Evolutionary conservation across 202 grass and related monocot genomes (phyloP), one percentile per base, ranked within the genome.

Genomic region (Musa balbisiana): DNA sequence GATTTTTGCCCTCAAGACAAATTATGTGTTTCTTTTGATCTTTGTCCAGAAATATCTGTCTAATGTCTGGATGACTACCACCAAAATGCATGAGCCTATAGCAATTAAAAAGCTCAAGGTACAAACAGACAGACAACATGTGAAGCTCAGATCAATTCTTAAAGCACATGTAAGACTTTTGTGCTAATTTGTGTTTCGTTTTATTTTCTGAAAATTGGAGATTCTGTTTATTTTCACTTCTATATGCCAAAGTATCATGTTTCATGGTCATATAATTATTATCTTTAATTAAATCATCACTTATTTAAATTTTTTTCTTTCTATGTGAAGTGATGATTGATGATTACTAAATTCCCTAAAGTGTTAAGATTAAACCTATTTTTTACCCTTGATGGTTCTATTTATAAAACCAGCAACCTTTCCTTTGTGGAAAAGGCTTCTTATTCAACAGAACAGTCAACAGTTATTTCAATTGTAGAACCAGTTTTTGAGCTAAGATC

Each of bases 101-200:
- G 86, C 87, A 78, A 82, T 90, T 88, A 90, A 86, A 80, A 94
- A 85, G 73, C 83, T 95, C 55, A 83, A 90, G 79, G 77, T 99
- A 68, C 89, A 95, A 67, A 51, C 92, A 72, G 78, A 90, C 51
- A 75, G 19, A 81, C 87, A 85, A 74, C 88, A 81, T 80, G 81
- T 89, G 87, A 90, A 99, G 78, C 88, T 92, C 78, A 83, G 84
- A 82, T 91, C 85, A 55, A 80, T 99, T 90, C 83, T 95, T 43
- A 95, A 88, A 83, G 83, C 91, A 55, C 85, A 99, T 79, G 95
- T 91, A 92, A 90, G 71, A 54, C 64, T 15, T 23, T 75, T 52
- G n/a, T 77, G 51, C 51, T 71, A 55, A 13, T 16, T 64, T 78
- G 13, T 10, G 72, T 24, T 78, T 59, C 77, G 2, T 77, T 9